Percentiles rank a stretch among this genome's conserved stretches.
Conservation (phyloP, 2,329 filamentous ascomycete genomes). For the Coniosporium tulheliwenetii region DNA sequence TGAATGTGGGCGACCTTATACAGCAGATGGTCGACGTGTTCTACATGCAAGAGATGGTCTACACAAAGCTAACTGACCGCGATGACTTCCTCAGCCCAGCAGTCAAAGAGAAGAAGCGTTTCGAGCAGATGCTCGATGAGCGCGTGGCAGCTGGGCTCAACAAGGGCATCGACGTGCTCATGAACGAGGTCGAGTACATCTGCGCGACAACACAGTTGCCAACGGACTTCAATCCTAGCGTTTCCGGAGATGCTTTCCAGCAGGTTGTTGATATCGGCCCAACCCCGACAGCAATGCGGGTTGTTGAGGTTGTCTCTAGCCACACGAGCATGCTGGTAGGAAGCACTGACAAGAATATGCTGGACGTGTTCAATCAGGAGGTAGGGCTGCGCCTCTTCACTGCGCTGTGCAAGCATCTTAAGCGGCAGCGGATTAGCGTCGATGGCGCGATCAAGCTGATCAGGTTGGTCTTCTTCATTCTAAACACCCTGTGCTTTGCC, state of each 20-base stretch:
- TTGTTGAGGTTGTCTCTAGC: conserved; percentile 72
- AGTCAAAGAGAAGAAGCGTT: conserved; percentile 90
- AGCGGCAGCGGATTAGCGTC: conserved; percentile 82
- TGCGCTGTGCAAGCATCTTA: conserved; percentile 90
- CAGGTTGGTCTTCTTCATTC: conserved; percentile 25
- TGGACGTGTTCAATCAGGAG: conserved; percentile 97
- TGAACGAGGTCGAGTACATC: conserved; percentile 95
- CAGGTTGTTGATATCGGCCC: conserved; percentile 47
- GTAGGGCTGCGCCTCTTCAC: conserved; percentile 86
- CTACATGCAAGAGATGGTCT: conserved; percentile 85
- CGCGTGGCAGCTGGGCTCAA: conserved; percentile 89
- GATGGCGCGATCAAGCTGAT: conserved; percentile 86
- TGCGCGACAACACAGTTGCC: conserved; percentile 75
- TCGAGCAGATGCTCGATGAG: conserved; percentile 97
- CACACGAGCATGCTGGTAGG: conserved; percentile 89
- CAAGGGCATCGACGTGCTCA: conserved; percentile 94
- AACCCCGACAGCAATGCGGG: conserved; percentile 60
- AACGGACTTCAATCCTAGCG: conserved; percentile 74
- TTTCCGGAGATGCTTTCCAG: conserved; percentile 14
- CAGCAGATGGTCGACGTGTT: conserved; percentile 99
- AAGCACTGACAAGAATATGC: conserved; percentile 92
- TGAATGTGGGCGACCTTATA: conserved; percentile 95
- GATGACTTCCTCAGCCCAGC: conserved; percentile 92
- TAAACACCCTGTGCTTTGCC: background rate
- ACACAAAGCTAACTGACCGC: conserved; percentile 67